These are phyloP conservation scores for Colletotrichum eremochloae DNA, from an alignment of 2,329 filamentous ascomycete genomes.

Conservation along the genomic window DNA sequence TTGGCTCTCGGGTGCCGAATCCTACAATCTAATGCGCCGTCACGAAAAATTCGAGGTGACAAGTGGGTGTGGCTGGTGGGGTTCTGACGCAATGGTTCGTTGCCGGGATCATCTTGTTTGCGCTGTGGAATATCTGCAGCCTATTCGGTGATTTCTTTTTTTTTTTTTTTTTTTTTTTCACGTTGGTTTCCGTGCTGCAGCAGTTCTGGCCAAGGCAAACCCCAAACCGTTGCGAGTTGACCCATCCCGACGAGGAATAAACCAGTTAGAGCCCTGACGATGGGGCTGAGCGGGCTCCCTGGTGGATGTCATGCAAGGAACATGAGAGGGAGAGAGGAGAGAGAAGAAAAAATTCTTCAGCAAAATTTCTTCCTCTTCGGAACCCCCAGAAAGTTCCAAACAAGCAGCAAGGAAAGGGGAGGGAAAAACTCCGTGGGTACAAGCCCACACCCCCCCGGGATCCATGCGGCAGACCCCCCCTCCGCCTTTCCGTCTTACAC, in stretches of 20 bases:
- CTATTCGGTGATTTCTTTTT: background rate
- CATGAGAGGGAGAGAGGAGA: background rate
- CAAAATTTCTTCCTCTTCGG: background rate
- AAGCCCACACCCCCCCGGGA: background rate
- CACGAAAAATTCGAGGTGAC: background rate
- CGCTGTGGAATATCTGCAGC: constrained; percentile 2
- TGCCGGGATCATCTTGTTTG: constrained; percentile 2
- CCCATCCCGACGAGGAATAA: background rate
- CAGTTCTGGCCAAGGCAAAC: background rate
- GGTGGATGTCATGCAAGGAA: constrained; percentile 3
- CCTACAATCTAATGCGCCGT: background rate
- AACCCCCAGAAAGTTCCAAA: constrained; percentile 5
- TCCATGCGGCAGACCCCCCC: constrained; percentile 10
- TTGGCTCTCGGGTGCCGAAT: background rate
- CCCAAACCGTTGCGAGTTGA: background rate
- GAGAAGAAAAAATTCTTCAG: constrained; percentile 21
- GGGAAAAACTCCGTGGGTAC: background rate
- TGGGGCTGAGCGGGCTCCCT: constrained; percentile 14
- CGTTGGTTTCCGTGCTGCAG: background rate
- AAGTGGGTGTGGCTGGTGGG: background rate
- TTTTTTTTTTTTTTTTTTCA: background rate
- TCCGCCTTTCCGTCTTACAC: constrained; percentile 30
- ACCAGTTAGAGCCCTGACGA: background rate
- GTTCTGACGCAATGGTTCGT: constrained; percentile 24
- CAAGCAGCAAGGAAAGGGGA: background rate